phyloP scores from a whole-genome alignment of 257 asterid genomes.

The Salvia miltiorrhiza region DNA sequence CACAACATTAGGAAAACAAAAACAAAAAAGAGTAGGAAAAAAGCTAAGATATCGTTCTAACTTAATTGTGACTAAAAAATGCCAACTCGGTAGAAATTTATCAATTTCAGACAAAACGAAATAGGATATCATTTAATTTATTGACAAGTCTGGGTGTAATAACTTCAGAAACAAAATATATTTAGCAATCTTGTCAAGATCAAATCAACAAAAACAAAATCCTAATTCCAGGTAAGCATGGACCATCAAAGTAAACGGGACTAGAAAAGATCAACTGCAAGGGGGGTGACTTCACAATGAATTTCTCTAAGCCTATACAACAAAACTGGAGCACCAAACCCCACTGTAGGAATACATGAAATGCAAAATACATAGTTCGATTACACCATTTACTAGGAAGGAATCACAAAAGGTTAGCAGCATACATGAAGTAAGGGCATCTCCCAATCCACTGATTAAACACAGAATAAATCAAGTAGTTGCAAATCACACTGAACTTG shows the following conservation, averaged over 20 bases:
- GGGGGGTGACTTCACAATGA: background rate
- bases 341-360: background rate
- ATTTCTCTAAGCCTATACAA: background rate
- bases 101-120: background rate
- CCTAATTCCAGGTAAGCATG: background rate
- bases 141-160: background rate
- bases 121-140: background rate
- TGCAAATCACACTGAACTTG: background rate
- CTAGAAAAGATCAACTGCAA: background rate
- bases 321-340: conserved; percentile 3
- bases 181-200: background rate
- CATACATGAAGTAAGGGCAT: background rate
- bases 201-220: background rate
- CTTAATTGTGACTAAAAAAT: background rate
- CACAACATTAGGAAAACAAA: background rate
- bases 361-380: background rate
- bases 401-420: background rate
- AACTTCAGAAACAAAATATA: background rate
- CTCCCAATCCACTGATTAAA: background rate
- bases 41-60: background rate
- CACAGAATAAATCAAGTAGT: background rate
- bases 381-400: background rate
- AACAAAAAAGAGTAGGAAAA: background rate
- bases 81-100: background rate
- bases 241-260: background rate